These are phyloP conservation scores for Sicyos edulis DNA, from an alignment of 306 rosid genomes.

Conservation along the genomic window DNA sequence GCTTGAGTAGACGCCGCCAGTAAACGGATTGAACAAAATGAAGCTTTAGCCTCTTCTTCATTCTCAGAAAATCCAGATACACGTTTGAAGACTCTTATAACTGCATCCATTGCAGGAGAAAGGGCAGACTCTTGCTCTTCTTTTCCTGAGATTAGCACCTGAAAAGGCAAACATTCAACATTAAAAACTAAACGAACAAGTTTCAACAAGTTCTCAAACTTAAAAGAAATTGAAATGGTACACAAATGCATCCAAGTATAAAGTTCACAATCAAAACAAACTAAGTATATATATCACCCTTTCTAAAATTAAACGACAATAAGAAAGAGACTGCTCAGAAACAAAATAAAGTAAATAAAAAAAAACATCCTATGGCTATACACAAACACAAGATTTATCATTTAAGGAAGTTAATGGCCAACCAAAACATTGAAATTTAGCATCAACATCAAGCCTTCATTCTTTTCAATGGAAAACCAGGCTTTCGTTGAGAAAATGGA, in stretches of 20 bases:
- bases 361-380: neutral
- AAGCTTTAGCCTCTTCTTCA: constrained; percentile 38
- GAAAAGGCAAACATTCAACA: constrained; percentile 23
- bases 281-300: neutral
- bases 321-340: neutral
- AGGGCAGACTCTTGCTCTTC: constrained; percentile 68
- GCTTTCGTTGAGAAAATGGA: neutral
- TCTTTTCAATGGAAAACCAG: neutral
- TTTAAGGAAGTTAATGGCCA: neutral
- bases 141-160: constrained; percentile 90
- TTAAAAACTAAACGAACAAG: constrained; percentile 16
- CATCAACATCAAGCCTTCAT: neutral
- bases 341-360: neutral
- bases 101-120: constrained; percentile 98
- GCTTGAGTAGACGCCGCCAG: constrained; percentile 96
- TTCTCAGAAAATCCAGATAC: constrained; percentile 66
- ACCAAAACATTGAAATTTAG: neutral
- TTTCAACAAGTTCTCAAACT: neutral
- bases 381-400: neutral
- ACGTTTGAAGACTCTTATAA: constrained; percentile 69
- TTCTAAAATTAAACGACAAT: neutral
- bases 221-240: constrained; percentile 2
- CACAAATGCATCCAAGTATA: neutral
- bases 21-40: constrained; percentile 64
- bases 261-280: neutral